Conservation (phyloP, 768 basidiomycete genomes). For the Epithele typhae region DNA sequence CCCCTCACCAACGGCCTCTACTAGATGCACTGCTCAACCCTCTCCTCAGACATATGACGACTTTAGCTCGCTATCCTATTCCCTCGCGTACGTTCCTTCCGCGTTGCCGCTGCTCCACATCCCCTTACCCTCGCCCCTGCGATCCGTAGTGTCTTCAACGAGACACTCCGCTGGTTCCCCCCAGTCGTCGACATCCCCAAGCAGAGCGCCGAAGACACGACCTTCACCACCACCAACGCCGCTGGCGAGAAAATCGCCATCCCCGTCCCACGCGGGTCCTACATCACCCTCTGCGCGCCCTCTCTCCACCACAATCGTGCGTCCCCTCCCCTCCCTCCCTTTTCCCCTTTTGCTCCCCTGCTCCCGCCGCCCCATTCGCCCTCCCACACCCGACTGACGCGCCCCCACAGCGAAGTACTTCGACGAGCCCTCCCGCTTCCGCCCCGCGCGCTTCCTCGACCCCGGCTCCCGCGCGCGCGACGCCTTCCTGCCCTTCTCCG, state of each 20-base stretch:
- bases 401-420: conserved; percentile 31
- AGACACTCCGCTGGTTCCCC: conserved; percentile 29
- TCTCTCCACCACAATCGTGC: conserved; percentile 29
- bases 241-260: conserved; percentile 20
- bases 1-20: not conserved
- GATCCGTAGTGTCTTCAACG: conserved; percentile 25
- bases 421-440: conserved; percentile 33
- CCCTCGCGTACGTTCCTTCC: conserved; percentile 20
- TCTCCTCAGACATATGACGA: conserved; percentile 26
- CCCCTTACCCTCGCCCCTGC: not conserved
- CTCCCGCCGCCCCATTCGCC: not conserved
- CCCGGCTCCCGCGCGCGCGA: conserved; percentile 38
- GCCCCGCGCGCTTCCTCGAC: conserved; percentile 43
- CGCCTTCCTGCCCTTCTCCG: conserved; percentile 51
- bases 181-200: conserved; percentile 19
- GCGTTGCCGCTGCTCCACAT: not conserved
- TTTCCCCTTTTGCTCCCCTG: not conserved
- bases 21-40: not conserved
- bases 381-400: no score
- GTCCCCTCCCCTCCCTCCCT: not conserved
- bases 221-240: conserved; percentile 14
- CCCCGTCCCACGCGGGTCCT: conserved; percentile 20
- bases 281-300: conserved; percentile 15
- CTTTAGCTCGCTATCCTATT: conserved; percentile 21
- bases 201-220: conserved; percentile 19